These are phyloP conservation scores for Diplodia seriata DNA, from an alignment of 2,329 filamentous ascomycete species.

Conservation along the genomic window DNA sequence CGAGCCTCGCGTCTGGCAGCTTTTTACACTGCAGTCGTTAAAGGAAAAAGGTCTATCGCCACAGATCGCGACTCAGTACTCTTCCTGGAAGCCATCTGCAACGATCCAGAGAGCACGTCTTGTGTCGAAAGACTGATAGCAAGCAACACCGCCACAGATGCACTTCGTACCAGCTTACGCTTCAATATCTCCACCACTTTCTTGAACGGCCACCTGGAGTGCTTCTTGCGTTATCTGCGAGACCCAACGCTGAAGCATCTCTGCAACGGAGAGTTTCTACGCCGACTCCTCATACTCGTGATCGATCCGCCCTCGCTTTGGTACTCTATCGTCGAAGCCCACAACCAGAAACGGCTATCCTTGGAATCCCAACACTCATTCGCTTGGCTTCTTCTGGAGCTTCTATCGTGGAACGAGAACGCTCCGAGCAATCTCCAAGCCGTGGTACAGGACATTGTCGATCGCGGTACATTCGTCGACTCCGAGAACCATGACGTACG, in stretches of 20 bases:
- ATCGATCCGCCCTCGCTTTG: constrained; percentile 63
- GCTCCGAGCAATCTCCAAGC: neutral
- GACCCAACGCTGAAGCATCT: constrained; percentile 57
- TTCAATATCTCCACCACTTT: constrained; percentile 54
- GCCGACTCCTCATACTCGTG: constrained; percentile 55
- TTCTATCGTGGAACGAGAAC: constrained; percentile 48
- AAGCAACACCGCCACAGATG: constrained; percentile 38
- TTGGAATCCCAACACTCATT: constrained; percentile 42
- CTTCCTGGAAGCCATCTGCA: constrained; percentile 59
- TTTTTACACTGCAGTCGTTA: constrained; percentile 51
- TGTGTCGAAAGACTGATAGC: constrained; percentile 49
- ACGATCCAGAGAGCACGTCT: constrained; percentile 49
- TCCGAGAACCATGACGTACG: constrained; percentile 58
- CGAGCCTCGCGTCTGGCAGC: constrained; percentile 45
- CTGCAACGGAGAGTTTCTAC: constrained; percentile 59
- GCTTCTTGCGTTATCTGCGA: constrained; percentile 48
- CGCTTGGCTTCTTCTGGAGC: constrained; percentile 53
- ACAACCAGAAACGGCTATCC: constrained; percentile 39
- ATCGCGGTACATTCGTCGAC: constrained; percentile 35
- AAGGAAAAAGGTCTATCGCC: constrained; percentile 49
- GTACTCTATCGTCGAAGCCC: constrained; percentile 53
- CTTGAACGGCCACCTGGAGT: constrained; percentile 50
- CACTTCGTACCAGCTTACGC: constrained; percentile 53
- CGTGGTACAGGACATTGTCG: neutral
- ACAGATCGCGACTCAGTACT: constrained; percentile 51